phyloP scores from a whole-genome alignment of 345 rosid genomes.

The Rhizophora mangle region DNA sequence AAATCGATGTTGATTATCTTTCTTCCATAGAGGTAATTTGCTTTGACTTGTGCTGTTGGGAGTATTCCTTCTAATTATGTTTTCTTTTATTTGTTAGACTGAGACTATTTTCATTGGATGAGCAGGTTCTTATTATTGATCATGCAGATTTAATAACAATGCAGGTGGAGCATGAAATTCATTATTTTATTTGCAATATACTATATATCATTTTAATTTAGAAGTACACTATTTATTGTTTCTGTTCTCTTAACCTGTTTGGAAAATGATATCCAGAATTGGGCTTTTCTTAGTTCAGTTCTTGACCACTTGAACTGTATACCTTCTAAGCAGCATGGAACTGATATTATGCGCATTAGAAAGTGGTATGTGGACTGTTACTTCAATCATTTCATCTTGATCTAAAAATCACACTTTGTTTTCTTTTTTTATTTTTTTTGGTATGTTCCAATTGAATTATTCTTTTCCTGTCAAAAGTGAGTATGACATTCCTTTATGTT shows the following conservation, averaged over 20 bases:
- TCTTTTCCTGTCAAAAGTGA: not conserved
- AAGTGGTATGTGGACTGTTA: conserved; percentile 48
- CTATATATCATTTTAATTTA: not conserved
- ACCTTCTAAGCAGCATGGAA: conserved; percentile 78
- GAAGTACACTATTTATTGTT: conserved; percentile 4
- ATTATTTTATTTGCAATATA: conserved; percentile 15
- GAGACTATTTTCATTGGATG: conserved; percentile 9
- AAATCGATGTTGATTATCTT: conserved; percentile 72
- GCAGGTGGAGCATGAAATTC: conserved; percentile 58
- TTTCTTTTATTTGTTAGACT: conserved; percentile 5
- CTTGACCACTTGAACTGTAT: conserved; percentile 60
- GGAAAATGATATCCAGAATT: conserved; percentile 54
- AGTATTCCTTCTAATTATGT: not conserved
- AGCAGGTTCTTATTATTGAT: conserved; percentile 84
- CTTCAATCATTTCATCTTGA: not conserved
- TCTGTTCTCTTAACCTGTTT: conserved; percentile 7
- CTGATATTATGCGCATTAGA: conserved; percentile 85
- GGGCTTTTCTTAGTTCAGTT: conserved; percentile 60
- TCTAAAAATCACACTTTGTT: not conserved
- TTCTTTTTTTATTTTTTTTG: too few species aligned
- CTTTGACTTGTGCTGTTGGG: not conserved
- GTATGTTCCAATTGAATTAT: not conserved
- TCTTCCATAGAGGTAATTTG: conserved; percentile 83
- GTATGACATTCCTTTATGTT: not conserved
- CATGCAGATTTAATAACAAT: conserved; percentile 88